Evolutionary conservation across 352 stramenopile species (phyloP).

Genomic region (Globisporangium apiculatum): DNA sequence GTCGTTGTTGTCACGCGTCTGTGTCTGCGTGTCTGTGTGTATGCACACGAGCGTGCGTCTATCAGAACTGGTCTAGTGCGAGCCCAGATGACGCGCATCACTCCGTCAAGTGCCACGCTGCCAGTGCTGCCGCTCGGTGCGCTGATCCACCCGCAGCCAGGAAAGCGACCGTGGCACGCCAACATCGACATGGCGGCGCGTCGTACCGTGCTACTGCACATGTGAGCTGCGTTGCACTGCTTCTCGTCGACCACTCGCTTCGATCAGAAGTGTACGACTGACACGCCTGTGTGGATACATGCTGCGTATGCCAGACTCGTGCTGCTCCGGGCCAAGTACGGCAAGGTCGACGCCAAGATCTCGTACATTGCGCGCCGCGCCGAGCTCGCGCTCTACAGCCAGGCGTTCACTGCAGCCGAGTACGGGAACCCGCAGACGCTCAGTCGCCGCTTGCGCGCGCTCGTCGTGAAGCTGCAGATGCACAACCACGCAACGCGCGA

Average conservation of each 20-base stretch:
- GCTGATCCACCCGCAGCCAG: conserved; percentile 9
- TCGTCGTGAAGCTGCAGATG: conserved; percentile 56
- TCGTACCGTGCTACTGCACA: conserved; percentile 48
- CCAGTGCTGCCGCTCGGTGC: conserved; percentile 1
- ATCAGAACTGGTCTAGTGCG: no score
- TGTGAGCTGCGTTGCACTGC: conserved; percentile 18
- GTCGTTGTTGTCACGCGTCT: no score
- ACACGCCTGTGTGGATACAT: no score
- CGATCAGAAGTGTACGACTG: no score
- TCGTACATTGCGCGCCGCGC: conserved; percentile 53
- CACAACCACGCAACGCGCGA: conserved; percentile 38
- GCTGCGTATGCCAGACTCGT: conserved; percentile 19
- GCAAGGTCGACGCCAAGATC: conserved; percentile 48
- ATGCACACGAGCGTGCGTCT: no score
- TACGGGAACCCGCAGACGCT: conserved; percentile 54
- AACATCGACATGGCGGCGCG: conserved; percentile 28
- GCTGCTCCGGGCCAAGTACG: conserved; percentile 58
- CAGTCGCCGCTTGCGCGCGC: conserved; percentile 41
- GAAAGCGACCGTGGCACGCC: conserved; percentile 30
- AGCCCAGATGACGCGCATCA: conserved; percentile 4
- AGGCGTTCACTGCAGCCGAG: conserved; percentile 40
- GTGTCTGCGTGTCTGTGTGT: no score
- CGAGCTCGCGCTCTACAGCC: conserved; percentile 46
- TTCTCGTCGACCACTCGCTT: background rate
- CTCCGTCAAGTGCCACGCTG: conserved; percentile 1